Percentiles rank a stretch among this genome's conserved stretches.
Conservation (phyloP, 371 early-diverging fungal genomes). For the Rhizopus sp. region DNA sequence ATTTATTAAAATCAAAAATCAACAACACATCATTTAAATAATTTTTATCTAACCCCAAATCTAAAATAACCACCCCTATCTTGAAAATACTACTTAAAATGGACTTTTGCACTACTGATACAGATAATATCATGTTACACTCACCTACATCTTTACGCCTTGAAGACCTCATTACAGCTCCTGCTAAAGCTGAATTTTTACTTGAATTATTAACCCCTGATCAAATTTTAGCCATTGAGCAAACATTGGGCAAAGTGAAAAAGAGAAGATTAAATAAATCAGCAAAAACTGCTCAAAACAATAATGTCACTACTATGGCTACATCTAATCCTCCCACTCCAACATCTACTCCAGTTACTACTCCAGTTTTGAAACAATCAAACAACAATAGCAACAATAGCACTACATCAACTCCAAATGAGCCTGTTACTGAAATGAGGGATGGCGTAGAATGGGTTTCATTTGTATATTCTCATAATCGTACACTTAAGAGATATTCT, state of each 20-base stretch:
- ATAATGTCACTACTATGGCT: too few relatives aligned
- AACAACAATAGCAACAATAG: too few relatives aligned
- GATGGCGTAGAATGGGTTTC: constrained; percentile 75
- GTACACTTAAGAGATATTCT: constrained; percentile 65
- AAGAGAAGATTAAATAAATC: constrained; percentile 35
- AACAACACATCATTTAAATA: too few relatives aligned
- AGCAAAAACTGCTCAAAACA: too few relatives aligned
- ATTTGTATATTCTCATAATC: constrained; percentile 71
- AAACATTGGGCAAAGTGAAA: constrained; percentile 41
- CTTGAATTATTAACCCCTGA: constrained; percentile 37
- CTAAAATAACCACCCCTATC: constrained; percentile 18
- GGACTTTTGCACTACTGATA: constrained; percentile 29
- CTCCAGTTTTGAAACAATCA: too few relatives aligned
- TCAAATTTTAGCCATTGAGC: constrained; percentile 40
- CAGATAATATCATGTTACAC: constrained; percentile 20
- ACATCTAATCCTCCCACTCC: too few relatives aligned
- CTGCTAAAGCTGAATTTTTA: constrained; percentile 39
- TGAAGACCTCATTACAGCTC: constrained; percentile 38
- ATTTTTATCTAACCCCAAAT: too few relatives aligned
- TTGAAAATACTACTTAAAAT: constrained; percentile 26
- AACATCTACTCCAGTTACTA: too few relatives aligned
- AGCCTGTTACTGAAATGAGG: constrained; percentile 48
- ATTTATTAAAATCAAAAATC: too few relatives aligned
- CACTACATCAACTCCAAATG: too few relatives aligned
- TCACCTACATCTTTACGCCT: constrained; percentile 36